A percentile compares a stretch with the other conserved stretches of the same genome.
Conservation (phyloP, 2,329 filamentous ascomycete genomes). For the Colletotrichum sp. region DNA sequence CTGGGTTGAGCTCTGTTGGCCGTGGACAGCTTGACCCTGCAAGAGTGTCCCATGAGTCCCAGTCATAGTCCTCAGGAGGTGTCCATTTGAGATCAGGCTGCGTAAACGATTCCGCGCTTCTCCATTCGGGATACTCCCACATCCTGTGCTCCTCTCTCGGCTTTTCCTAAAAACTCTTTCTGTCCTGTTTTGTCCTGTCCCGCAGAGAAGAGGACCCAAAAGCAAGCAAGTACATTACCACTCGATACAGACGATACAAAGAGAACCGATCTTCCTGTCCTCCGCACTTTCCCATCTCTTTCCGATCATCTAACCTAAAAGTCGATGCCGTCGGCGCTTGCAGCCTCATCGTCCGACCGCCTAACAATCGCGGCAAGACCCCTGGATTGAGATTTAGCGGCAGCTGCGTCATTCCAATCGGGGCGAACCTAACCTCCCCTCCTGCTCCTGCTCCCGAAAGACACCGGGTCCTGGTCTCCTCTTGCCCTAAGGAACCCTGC, state of each 20-base stretch:
- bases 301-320: slow-evolving; percentile 14
- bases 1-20: slow-evolving; percentile 5
- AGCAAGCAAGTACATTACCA: neutral
- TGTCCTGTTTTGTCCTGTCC: neutral
- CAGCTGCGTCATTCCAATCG: slow-evolving; percentile 5
- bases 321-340: slow-evolving; percentile 3
- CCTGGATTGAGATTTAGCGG: slow-evolving; percentile 2
- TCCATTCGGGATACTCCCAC: neutral
- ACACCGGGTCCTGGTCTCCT: neutral
- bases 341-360: slow-evolving; percentile 11
- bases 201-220: neutral
- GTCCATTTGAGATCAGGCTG: neutral
- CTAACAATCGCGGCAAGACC: neutral
- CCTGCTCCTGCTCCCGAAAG: neutral
- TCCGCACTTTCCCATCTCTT: neutral
- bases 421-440: slow-evolving; percentile 3
- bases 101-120: neutral
- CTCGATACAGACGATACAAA: slow-evolving; percentile 1
- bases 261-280: neutral
- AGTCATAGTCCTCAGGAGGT: neutral
- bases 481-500: slow-evolving; percentile 7
- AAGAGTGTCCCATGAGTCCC: neutral
- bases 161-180: neutral
- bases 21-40: neutral
- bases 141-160: neutral